A percentile compares a stretch with the other conserved stretches of the same genome.
phyloP scores from a whole-genome alignment of 257 asterid species.

The Przewalskia tangutica region DNA sequence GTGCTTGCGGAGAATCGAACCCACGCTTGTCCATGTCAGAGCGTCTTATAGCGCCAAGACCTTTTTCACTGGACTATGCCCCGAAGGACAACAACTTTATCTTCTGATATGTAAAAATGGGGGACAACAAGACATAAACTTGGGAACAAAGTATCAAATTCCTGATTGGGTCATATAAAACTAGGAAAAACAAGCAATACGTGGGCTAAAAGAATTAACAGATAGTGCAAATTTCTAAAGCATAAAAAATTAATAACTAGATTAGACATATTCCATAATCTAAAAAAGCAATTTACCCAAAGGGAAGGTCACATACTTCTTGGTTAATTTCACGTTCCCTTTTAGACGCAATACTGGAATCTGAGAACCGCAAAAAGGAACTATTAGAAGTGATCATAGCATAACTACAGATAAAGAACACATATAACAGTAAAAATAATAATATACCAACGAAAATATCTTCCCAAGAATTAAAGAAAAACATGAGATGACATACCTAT shows the following conservation, averaged over 20 bases:
- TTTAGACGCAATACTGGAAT: not conserved
- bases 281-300: not conserved
- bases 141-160: not conserved
- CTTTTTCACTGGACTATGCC: no score
- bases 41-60: no score
- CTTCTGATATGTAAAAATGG: not conserved
- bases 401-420: not conserved
- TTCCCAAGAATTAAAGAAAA: not conserved
- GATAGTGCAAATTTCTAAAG: not conserved
- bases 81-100: no score
- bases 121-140: not conserved
- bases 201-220: not conserved
- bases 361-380: constrained; percentile 1
- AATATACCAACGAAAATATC: not conserved
- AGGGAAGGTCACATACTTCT: constrained; percentile 10
- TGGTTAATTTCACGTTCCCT: constrained; percentile 1
- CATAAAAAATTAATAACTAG: not conserved
- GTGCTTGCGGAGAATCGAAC: no score
- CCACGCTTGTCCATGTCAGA: no score
- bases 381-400: not conserved
- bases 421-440: not conserved
- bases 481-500: constrained; percentile 34
- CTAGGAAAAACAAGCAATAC: not conserved
- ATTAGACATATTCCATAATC: not conserved
- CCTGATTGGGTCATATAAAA: not conserved